phyloP scores from a whole-genome alignment of 345 rosid species.

The Citrus reticulata region DNA sequence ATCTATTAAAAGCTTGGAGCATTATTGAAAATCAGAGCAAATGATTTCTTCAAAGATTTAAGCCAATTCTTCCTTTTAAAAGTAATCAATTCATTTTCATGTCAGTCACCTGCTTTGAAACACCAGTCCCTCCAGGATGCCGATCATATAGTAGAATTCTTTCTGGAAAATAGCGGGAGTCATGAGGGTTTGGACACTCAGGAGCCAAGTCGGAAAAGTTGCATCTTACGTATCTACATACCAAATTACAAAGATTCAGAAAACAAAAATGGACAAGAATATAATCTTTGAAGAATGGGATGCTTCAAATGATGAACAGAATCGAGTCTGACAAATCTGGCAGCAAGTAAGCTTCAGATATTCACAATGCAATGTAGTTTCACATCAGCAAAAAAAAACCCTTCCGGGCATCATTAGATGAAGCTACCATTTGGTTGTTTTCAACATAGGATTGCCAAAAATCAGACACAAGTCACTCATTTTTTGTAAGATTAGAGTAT shows the following conservation, averaged over 20 bases:
- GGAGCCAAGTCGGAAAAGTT: constrained; percentile 88
- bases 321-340: not conserved
- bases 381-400: not conserved
- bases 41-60: not conserved
- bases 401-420: not conserved
- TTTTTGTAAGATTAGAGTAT: not conserved
- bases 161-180: constrained; percentile 48
- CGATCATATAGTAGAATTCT: constrained; percentile 86
- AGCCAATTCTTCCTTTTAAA: not conserved
- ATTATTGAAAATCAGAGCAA: not conserved
- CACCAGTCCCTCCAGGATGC: constrained; percentile 93
- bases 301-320: not conserved
- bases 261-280: not conserved
- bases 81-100: not conserved
- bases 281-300: not conserved
- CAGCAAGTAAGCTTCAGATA: not conserved
- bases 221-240: constrained; percentile 64
- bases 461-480: not conserved
- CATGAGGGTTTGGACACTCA: constrained; percentile 75
- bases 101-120: constrained; percentile 60
- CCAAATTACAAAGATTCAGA: constrained; percentile 15
- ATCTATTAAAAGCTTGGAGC: not conserved
- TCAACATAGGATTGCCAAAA: not conserved
- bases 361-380: not conserved
- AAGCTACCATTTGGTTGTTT: not conserved